These are phyloP conservation scores for Tolypocladium tundrense DNA, from an alignment of 2,329 filamentous ascomycete genomes.

Conservation along the genomic window DNA sequence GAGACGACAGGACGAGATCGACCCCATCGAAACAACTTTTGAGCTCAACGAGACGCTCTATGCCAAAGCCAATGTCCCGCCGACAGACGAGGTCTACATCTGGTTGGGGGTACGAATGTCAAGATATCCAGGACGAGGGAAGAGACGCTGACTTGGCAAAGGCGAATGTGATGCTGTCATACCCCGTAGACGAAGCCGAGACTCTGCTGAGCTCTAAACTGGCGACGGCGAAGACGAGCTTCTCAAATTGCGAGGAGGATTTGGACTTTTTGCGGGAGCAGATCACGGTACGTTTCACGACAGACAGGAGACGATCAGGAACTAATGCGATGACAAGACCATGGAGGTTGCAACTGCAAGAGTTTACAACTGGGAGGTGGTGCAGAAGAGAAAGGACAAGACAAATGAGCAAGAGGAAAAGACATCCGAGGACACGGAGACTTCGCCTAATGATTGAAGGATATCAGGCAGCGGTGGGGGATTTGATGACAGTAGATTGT, in stretches of 20 bases:
- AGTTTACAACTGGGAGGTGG: conserved; percentile 99
- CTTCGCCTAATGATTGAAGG: not conserved
- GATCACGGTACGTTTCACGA: conserved; percentile 61
- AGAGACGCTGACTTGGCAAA: conserved; percentile 19
- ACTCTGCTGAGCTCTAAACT: conserved; percentile 68
- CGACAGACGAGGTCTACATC: conserved; percentile 85
- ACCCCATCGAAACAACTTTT: conserved; percentile 83
- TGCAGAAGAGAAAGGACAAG: conserved; percentile 88
- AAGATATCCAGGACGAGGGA: not conserved
- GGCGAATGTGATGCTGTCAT: conserved; percentile 97
- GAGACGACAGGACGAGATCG: conserved; percentile 34
- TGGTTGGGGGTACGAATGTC: conserved; percentile 73
- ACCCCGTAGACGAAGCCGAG: conserved; percentile 82
- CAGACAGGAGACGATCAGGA: conserved; percentile 3
- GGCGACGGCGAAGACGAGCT: conserved; percentile 64
- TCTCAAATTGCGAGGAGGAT: conserved; percentile 90
- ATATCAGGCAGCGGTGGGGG: not conserved
- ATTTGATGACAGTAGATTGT: not conserved
- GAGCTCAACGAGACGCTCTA: conserved; percentile 95
- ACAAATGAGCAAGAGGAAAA: conserved; percentile 44
- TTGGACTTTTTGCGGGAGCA: conserved; percentile 92
- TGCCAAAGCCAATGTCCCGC: conserved; percentile 72
- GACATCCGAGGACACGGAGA: conserved; percentile 26
- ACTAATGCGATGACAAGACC: conserved; percentile 44
- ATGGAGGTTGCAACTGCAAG: conserved; percentile 93